phyloP scores from a whole-genome alignment of 805 yeast genomes.

The Pichia thaimueangensis region DNA sequence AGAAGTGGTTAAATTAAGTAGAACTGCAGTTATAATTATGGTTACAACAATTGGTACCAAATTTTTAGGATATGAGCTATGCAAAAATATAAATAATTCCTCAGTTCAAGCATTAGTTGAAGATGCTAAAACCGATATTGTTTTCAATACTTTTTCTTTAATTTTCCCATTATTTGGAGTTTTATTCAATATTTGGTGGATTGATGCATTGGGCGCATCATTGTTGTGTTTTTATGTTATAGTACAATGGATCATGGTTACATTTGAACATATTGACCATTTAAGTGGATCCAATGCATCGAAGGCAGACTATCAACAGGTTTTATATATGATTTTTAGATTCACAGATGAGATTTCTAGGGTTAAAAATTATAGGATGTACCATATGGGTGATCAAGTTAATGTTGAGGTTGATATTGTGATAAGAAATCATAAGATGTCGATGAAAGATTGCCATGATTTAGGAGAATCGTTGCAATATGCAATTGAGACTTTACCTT shows the following conservation, averaged over 20 bases:
- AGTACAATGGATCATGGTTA: constrained; percentile 54
- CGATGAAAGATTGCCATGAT: constrained; percentile 67
- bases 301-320: constrained; percentile 54
- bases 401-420: constrained; percentile 74
- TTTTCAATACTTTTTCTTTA: constrained; percentile 66
- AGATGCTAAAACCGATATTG: constrained; percentile 73
- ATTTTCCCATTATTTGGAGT: constrained; percentile 62
- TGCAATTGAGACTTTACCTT: constrained; percentile 70
- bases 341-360: constrained; percentile 62
- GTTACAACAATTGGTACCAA: constrained; percentile 53
- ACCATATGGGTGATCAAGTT: constrained; percentile 72
- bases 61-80: constrained; percentile 57
- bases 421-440: constrained; percentile 39
- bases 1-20: constrained; percentile 41
- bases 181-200: constrained; percentile 53
- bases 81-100: constrained; percentile 51
- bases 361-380: constrained; percentile 61
- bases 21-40: constrained; percentile 55
- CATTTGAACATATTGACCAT: constrained; percentile 67
- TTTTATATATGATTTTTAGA: constrained; percentile 59
- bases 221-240: constrained; percentile 56
- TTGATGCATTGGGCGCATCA: constrained; percentile 71
- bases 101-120: constrained; percentile 76
- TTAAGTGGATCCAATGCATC: constrained; percentile 69
- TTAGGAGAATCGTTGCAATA: constrained; percentile 77